Conservation (phyloP, 1,284 basidiomycete genomes). For the Golubevia sp. region DNA sequence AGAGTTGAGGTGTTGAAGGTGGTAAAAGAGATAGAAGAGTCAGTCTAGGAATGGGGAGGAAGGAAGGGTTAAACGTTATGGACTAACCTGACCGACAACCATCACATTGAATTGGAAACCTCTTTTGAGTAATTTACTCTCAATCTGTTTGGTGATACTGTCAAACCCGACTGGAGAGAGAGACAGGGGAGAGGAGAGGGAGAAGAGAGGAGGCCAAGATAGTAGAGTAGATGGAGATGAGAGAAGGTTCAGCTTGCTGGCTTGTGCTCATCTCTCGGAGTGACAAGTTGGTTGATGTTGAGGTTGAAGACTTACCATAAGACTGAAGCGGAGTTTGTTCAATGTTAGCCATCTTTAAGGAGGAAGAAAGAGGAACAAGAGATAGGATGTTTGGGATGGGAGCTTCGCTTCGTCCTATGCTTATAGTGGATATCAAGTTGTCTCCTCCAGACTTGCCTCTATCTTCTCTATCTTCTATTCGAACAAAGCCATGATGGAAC, state of each 20-base stretch:
- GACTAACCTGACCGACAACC: conserved; percentile 37
- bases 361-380: too few species aligned
- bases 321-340: too few species aligned
- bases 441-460: too few species aligned
- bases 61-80: background rate
- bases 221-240: background rate
- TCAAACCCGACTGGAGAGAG: conserved; percentile 56
- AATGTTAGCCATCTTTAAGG: too few species aligned
- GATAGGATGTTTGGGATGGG: too few species aligned
- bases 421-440: too few species aligned
- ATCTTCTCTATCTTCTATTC: too few species aligned
- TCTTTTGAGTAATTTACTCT: conserved; percentile 56
- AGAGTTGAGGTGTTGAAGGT: background rate
- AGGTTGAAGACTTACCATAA: too few species aligned
- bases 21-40: background rate
- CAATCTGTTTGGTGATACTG: conserved; percentile 57
- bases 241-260: too few species aligned
- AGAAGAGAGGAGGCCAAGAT: background rate
- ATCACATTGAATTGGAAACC: conserved; percentile 61
- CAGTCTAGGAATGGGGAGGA: background rate
- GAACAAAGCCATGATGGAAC: too few species aligned
- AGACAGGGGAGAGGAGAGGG: conserved; percentile 18
- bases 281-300: background rate
- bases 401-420: too few species aligned
- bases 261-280: too few species aligned